Conservation (phyloP, 2,329 filamentous ascomycete species). For the Penicillium sp. region DNA sequence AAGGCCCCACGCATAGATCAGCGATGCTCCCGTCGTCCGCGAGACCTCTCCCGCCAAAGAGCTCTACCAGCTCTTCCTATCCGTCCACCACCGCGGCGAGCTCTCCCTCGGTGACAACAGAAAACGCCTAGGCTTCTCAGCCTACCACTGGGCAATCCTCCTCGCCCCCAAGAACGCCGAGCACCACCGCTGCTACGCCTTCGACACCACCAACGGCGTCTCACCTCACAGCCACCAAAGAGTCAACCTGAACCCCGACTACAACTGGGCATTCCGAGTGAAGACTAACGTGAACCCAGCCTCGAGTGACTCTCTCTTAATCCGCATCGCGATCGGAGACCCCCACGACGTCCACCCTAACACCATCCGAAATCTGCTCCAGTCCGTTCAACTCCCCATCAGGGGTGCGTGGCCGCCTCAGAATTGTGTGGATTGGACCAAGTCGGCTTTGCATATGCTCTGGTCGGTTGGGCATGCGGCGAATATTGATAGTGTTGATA, state of each 20-base stretch:
- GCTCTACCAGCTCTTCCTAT: not conserved
- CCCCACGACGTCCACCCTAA: not conserved
- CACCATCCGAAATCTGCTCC: not conserved
- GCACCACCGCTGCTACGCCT: not conserved
- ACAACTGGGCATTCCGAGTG: constrained; percentile 4
- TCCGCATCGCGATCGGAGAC: constrained; percentile 4
- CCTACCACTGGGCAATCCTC: constrained; percentile 10
- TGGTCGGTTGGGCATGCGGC: not conserved
- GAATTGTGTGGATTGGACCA: constrained; percentile 2
- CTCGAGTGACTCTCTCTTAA: not conserved
- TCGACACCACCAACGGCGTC: constrained; percentile 6
- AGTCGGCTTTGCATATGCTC: not conserved
- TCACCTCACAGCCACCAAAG: not conserved
- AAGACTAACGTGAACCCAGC: constrained; percentile 2
- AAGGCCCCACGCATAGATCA: not conserved
- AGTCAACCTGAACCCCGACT: constrained; percentile 1
- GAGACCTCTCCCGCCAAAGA: not conserved
- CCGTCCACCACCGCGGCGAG: constrained; percentile 5
- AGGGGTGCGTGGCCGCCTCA: not conserved
- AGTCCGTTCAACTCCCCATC: not conserved
- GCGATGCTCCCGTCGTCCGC: not conserved
- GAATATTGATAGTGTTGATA: not conserved
- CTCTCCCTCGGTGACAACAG: constrained; percentile 3
- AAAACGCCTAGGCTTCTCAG: constrained; percentile 2
- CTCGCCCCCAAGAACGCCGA: not conserved